These are phyloP conservation scores for Taxillus chinensis DNA, from an alignment of 164 flowering plant genomes.

Conservation along the genomic window DNA sequence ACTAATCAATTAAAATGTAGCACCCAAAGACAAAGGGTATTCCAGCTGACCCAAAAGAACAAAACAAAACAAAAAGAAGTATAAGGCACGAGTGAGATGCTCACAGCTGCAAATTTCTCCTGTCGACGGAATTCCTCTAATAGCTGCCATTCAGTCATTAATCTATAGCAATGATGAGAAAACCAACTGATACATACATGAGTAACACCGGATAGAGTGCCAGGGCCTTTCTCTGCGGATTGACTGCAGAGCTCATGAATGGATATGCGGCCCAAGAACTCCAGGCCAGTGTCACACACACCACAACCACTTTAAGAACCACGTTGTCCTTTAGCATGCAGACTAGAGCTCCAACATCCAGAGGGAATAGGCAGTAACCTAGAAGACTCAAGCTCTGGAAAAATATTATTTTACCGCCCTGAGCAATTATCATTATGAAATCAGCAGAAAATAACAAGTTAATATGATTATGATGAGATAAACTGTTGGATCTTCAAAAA, in stretches of 20 bases:
- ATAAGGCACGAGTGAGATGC: too few relatives aligned
- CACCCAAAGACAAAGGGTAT: too few relatives aligned
- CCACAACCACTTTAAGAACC: slow-evolving; percentile 62
- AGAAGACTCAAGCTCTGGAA: slow-evolving; percentile 93
- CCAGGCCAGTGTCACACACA: slow-evolving; percentile 85
- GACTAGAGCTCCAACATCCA: slow-evolving; percentile 76
- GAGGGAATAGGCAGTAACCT: slow-evolving; percentile 91
- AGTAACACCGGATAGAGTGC: slow-evolving; percentile 95
- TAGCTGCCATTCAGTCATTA: slow-evolving; percentile 11
- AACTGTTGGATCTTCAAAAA: too few relatives aligned
- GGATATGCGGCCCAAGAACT: slow-evolving; percentile 99
- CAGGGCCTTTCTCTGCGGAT: slow-evolving; percentile 92
- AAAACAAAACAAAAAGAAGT: too few relatives aligned
- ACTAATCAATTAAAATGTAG: too few relatives aligned
- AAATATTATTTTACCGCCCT: slow-evolving; percentile 97
- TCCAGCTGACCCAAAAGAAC: too few relatives aligned
- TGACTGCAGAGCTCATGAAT: slow-evolving; percentile 97
- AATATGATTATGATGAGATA: neutral
- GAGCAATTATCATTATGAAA: too few relatives aligned
- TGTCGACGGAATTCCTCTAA: neutral
- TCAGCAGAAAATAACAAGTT: too few relatives aligned
- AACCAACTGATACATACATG: slow-evolving; percentile 96
- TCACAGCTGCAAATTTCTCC: neutral
- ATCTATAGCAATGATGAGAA: slow-evolving; percentile 90
- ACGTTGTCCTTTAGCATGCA: slow-evolving; percentile 84